phyloP scores from a whole-genome alignment of 179 eudicot genomes.

The Beta corolliflora region DNA sequence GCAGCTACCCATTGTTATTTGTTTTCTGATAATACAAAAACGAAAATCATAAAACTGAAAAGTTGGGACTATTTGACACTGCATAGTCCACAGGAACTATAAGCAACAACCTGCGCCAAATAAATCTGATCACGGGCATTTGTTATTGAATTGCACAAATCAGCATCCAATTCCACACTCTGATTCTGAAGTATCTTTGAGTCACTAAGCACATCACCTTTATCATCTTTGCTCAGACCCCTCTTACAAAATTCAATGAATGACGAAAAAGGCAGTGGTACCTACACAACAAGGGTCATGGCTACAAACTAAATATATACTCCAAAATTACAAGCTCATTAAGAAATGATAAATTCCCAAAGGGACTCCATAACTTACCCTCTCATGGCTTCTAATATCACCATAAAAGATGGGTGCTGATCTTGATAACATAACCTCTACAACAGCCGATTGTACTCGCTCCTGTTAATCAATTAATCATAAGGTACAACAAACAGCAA shows the following conservation, averaged over 20 bases:
- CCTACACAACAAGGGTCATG: constrained; percentile 40
- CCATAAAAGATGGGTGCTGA: constrained; percentile 85
- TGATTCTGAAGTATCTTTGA: constrained; percentile 34
- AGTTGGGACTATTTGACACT: background rate
- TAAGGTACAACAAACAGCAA: background rate
- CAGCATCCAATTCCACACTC: constrained; percentile 26
- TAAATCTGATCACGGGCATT: constrained; percentile 64
- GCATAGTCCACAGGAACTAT: background rate
- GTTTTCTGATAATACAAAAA: background rate
- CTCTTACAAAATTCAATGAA: constrained; percentile 69
- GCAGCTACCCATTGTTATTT: background rate
- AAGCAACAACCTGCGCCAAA: constrained; percentile 74
- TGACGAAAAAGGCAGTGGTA: constrained; percentile 69
- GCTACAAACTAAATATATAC: constrained; percentile 1
- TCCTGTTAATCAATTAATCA: constrained; percentile 41
- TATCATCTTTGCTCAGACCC: constrained; percentile 31
- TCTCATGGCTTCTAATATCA: constrained; percentile 89
- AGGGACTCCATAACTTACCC: constrained; percentile 43
- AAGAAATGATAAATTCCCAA: constrained; percentile 7
- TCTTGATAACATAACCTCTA: constrained; percentile 79
- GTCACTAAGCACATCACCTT: constrained; percentile 33
- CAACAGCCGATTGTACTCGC: constrained; percentile 56
- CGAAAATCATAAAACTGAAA: background rate
- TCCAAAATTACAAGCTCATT: constrained; percentile 10
- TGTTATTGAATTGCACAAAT: constrained; percentile 35